Conservation (phyloP, 345 rosid genomes). For the Bretschneidera sinensis region DNA sequence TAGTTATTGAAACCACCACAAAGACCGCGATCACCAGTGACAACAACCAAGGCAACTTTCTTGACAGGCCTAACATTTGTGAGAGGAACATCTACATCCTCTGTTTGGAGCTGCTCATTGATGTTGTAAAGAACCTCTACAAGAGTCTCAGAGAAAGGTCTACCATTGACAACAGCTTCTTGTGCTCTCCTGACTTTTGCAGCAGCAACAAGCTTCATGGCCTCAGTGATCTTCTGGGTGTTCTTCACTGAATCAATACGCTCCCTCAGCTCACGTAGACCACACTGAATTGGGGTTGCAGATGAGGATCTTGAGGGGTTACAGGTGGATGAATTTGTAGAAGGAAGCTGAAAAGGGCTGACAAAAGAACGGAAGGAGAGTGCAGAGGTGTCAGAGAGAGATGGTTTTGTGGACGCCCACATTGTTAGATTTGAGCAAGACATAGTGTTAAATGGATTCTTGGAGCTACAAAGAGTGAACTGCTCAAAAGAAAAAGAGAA, state of each 20-base stretch:
- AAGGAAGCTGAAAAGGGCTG: slow-evolving; percentile 57
- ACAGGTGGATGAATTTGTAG: slow-evolving; percentile 25
- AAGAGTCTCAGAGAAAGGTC: slow-evolving; percentile 89
- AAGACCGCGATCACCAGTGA: slow-evolving; percentile 88
- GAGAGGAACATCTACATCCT: slow-evolving; percentile 76
- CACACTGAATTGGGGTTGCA: slow-evolving; percentile 53
- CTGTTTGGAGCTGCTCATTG: slow-evolving; percentile 88
- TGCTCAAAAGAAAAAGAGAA: slow-evolving; percentile 14
- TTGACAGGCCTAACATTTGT: slow-evolving; percentile 87
- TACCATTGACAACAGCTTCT: slow-evolving; percentile 83
- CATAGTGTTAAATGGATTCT: slow-evolving; percentile 30
- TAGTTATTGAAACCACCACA: slow-evolving; percentile 79
- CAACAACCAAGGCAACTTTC: slow-evolving; percentile 89
- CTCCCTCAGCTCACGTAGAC: slow-evolving; percentile 73
- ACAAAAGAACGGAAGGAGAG: slow-evolving; percentile 66
- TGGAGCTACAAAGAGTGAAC: slow-evolving; percentile 10
- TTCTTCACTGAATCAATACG: slow-evolving; percentile 82
- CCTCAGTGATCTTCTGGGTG: slow-evolving; percentile 97
- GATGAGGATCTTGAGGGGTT: slow-evolving; percentile 49
- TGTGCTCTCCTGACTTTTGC: slow-evolving; percentile 98
- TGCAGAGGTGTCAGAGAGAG: slow-evolving; percentile 65
- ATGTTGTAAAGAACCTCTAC: slow-evolving; percentile 94
- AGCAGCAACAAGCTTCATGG: slow-evolving; percentile 97
- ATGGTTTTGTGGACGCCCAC: slow-evolving; percentile 73
- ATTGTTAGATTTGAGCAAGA: slow-evolving; percentile 78